Percentiles rank a stretch among this genome's conserved stretches.
Conservation (phyloP, 306 rosid genomes). For the Quercus parvula region DNA sequence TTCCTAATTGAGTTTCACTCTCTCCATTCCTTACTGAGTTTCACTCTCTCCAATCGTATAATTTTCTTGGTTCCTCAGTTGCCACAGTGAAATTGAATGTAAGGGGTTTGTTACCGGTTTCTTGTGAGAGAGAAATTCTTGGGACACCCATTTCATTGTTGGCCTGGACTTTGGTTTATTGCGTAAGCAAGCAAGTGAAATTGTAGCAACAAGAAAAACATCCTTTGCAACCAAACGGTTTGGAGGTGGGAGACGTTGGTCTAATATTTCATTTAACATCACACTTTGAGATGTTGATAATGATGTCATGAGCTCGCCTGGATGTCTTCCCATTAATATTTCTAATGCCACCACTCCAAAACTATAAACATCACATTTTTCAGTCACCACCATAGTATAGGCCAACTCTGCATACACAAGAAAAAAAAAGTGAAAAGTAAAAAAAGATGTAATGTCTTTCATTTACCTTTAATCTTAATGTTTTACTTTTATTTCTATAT, state of each 20-base stretch:
- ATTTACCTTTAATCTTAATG: not conserved
- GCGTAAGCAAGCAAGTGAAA: slow-evolving; percentile 13
- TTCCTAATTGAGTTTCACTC: too few relatives aligned
- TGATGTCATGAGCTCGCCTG: too few relatives aligned
- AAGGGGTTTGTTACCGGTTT: not conserved
- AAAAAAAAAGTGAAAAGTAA: not conserved
- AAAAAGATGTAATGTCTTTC: too few relatives aligned
- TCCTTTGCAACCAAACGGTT: not conserved
- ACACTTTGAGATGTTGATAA: not conserved
- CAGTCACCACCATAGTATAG: not conserved
- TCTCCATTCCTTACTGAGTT: too few relatives aligned
- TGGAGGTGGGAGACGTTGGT: not conserved
- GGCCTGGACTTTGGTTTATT: not conserved
- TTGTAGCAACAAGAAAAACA: not conserved
- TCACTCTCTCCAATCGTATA: too few relatives aligned
- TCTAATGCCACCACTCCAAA: slow-evolving; percentile 24
- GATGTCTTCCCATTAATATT: slow-evolving; percentile 23
- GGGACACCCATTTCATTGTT: slow-evolving; percentile 13
- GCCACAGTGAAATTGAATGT: not conserved
- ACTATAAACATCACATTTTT: slow-evolving; percentile 20
- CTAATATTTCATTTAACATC: not conserved
- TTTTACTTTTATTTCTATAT: too few relatives aligned
- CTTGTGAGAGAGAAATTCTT: too few relatives aligned
- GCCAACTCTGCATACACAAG: not conserved
- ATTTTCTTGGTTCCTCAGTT: not conserved